A percentile compares a stretch with the other conserved stretches of the same genome.
Conservation (phyloP, 352 stramenopile genomes). For the Globisporangium viniferum region DNA sequence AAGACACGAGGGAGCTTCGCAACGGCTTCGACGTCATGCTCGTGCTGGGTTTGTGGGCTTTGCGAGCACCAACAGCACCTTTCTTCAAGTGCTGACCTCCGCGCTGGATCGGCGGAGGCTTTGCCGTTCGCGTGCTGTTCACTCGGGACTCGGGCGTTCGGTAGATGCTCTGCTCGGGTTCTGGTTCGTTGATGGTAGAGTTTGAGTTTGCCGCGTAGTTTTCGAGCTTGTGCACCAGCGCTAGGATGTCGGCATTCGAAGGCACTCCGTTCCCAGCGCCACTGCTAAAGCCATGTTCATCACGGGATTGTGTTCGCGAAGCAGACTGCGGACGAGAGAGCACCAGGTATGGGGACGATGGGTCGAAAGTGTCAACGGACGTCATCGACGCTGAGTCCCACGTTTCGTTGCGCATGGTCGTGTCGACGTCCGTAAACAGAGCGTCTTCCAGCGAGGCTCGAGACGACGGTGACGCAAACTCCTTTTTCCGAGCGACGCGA, state of each 20-base stretch:
- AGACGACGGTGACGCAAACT: slow-evolving; percentile 21
- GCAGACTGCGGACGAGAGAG: slow-evolving; percentile 16
- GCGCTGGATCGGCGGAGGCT: slow-evolving; percentile 9
- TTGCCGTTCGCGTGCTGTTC: neutral
- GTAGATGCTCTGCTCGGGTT: slow-evolving; percentile 11
- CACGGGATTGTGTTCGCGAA: neutral
- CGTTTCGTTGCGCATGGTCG: slow-evolving; percentile 27
- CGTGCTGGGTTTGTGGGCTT: slow-evolving; percentile 1
- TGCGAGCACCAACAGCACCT: neutral
- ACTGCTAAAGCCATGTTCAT: neutral
- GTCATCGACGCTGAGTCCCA: slow-evolving; percentile 40
- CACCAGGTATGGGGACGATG: slow-evolving; percentile 11
- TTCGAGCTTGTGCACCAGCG: slow-evolving; percentile 20
- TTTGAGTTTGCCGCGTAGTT: neutral
- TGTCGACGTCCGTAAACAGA: slow-evolving; percentile 35
- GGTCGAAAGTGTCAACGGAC: slow-evolving; percentile 31
- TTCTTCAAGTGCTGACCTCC: neutral
- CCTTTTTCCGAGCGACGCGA: slow-evolving; percentile 21
- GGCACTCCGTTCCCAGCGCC: neutral
- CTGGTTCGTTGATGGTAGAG: neutral
- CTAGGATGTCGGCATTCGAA: slow-evolving; percentile 19
- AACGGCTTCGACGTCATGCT: slow-evolving; percentile 6
- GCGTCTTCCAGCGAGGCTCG: slow-evolving; percentile 20
- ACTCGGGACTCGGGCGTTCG: slow-evolving; percentile 10
- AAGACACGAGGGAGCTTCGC: slow-evolving; percentile 5